Evolutionary conservation across 192 early-diverging fungal species (phyloP), one percentile per base, ranked within the genome.

Genomic region (Fimicolochytrium jonesii): DNA sequence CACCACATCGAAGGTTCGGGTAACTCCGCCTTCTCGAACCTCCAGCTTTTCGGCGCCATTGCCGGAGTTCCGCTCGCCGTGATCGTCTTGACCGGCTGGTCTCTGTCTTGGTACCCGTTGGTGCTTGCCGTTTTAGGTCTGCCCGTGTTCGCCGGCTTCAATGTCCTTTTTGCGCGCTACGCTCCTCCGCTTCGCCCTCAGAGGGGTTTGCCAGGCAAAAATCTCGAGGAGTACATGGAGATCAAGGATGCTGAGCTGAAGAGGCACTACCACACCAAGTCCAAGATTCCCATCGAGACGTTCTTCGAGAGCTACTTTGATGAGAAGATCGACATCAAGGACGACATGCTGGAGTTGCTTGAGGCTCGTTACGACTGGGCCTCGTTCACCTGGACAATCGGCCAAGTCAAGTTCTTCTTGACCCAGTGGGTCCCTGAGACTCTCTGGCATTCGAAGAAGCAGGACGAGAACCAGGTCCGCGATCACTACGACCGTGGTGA

Each of bases 401-500:
- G 82, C 52, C 92, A 94, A 75, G 85, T 81, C 48, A 89, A 88
- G 79, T 98, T 93, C 79, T 95, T 98, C 66, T 63, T 98, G 13
- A 81, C 88, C 52, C 92, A 96, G 74, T 95, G 93, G 93, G 88
- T 98, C 67, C 95, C 95, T 30, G 94, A 96, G 75, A 86, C 89
- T n/a, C 69, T 98, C 50, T 90, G 90, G 93, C 95, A 98, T 81
- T 92, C 90, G 31, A 88, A 88, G 75, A 91, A 92, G 74, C 95
- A 98, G 80, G 95, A 98, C 71, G 92, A 96, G 77, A 88, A 90
- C 64, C 95, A 98, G 76, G 94, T 98, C 56, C 85, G 93, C 58
- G 93, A 96, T 48, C 92, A 96, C 81, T 98, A 98, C 75, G 95
- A 98, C 77, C 88, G 95, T 61, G 95, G 95, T 54, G 90, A 98